Conservation (phyloP, 805 yeast species). For the Blastobotrys chiropterorum region DNA sequence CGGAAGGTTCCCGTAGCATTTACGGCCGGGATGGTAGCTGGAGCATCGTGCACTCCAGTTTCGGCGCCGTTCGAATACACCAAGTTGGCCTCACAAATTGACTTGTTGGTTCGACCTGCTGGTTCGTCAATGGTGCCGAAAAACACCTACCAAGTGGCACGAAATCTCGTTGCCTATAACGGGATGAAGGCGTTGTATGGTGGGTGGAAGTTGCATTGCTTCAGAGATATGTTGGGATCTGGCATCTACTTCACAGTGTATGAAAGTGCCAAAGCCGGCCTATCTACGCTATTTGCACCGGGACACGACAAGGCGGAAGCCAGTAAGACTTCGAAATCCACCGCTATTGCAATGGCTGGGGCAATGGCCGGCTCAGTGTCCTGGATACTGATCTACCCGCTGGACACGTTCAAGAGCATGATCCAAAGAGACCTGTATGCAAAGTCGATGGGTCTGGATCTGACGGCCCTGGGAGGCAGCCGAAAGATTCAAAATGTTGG, state of each 20-base stretch:
- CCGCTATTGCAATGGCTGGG: conserved; percentile 62
- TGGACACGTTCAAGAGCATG: conserved; percentile 74
- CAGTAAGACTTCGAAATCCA: conserved; percentile 29
- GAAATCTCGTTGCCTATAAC: conserved; percentile 48
- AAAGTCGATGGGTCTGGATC: conserved; percentile 47
- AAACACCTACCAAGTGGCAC: conserved; percentile 41
- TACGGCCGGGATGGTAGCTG: conserved; percentile 59
- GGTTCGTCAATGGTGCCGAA: conserved; percentile 20
- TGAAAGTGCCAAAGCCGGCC: conserved; percentile 59
- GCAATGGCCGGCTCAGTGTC: conserved; percentile 70
- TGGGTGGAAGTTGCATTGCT: conserved; percentile 57
- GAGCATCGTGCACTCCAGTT: conserved; percentile 44
- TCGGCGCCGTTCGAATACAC: conserved; percentile 84
- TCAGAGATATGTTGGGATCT: conserved; percentile 64
- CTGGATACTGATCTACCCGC: conserved; percentile 71
- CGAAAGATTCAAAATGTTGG: conserved; percentile 12
- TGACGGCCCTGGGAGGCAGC: conserved; percentile 31
- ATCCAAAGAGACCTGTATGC: conserved; percentile 69
- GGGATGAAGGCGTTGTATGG: conserved; percentile 66
- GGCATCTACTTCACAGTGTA: conserved; percentile 71
- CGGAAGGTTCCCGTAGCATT: conserved; percentile 23
- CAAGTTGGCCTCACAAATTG: conserved; percentile 73
- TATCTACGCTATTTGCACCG: conserved; percentile 20
- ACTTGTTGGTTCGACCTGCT: conserved; percentile 30
- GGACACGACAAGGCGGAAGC: conserved; percentile 21